phyloP scores from a whole-genome alignment of 345 rosid genomes.

The Luvunga scandens region DNA sequence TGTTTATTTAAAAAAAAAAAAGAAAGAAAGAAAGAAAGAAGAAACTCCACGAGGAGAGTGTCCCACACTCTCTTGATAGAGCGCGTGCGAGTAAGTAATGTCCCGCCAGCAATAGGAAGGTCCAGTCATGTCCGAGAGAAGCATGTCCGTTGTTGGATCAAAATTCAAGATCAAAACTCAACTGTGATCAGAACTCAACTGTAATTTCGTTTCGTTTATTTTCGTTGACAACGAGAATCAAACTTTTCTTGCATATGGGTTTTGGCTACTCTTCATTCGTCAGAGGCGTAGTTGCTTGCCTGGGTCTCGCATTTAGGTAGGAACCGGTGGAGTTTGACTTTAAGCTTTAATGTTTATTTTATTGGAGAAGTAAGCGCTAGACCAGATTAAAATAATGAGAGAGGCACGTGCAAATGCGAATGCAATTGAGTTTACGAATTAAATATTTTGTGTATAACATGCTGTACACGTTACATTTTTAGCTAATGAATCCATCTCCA shows the following conservation, averaged over 20 bases:
- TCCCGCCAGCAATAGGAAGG: not conserved
- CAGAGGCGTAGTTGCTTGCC: not conserved
- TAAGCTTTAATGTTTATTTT: not conserved
- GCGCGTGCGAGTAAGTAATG: not conserved
- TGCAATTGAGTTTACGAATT: not conserved
- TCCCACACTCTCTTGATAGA: not conserved
- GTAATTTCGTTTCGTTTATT: not conserved
- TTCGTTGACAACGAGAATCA: not conserved
- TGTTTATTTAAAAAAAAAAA: too few species aligned
- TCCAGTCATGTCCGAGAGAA: not conserved
- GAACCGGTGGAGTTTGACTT: slow-evolving; percentile 3
- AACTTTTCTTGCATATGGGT: not conserved
- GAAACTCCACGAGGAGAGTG: not conserved
- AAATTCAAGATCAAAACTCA: not conserved
- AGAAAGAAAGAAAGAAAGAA: too few species aligned
- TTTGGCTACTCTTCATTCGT: not conserved
- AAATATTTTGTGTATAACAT: not conserved
- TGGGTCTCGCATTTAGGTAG: not conserved
- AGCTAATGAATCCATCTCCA: not conserved
- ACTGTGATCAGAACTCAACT: not conserved
- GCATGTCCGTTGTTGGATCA: not conserved
- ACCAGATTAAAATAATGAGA: not conserved
- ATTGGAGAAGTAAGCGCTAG: not conserved
- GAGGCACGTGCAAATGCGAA: not conserved
- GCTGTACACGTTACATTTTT: not conserved